Percentiles rank a stretch among this genome's conserved stretches.
Conservation (phyloP, 768 basidiomycete species). For the Dictyophora rubrovolvata region DNA sequence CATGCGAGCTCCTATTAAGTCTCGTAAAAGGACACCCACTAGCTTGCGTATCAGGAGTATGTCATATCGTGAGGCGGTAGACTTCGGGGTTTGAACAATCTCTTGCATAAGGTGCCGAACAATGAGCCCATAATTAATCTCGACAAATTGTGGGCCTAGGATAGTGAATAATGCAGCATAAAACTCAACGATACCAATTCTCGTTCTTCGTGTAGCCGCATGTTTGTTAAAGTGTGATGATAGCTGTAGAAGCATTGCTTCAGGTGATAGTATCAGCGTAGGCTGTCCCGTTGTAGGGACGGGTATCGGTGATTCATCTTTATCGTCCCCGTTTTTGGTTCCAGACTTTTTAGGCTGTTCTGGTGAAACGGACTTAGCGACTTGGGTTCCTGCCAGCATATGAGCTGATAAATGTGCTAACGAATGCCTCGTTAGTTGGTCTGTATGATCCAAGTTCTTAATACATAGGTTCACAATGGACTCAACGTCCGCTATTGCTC, state of each 20-base stretch:
- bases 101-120: slow-evolving; percentile 71
- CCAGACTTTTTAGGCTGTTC: slow-evolving; percentile 42
- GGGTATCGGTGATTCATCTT: slow-evolving; percentile 38
- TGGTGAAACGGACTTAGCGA: slow-evolving; percentile 39
- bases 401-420: slow-evolving; percentile 76
- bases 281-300: slow-evolving; percentile 38
- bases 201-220: slow-evolving; percentile 52
- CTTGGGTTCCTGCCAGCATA: slow-evolving; percentile 75
- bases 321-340: slow-evolving; percentile 41
- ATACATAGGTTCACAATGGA: slow-evolving; percentile 54
- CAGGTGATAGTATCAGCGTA: slow-evolving; percentile 59
- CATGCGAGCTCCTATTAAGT: slow-evolving; percentile 81
- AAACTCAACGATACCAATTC: slow-evolving; percentile 83
- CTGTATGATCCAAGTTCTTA: slow-evolving; percentile 70
- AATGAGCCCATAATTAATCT: slow-evolving; percentile 72
- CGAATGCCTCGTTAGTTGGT: slow-evolving; percentile 73
- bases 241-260: slow-evolving; percentile 76
- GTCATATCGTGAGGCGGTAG: slow-evolving; percentile 55
- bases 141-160: slow-evolving; percentile 71
- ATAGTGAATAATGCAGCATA: slow-evolving; percentile 68
- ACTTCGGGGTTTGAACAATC: slow-evolving; percentile 51
- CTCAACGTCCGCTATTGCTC: slow-evolving; percentile 66
- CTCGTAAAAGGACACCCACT: slow-evolving; percentile 69
- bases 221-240: slow-evolving; percentile 75
- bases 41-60: slow-evolving; percentile 58